Evolutionary conservation across 1,284 basidiomycete species (phyloP), one percentile per base, ranked within the genome.

Genomic region (Mycosarcoma mackinlayi): DNA sequence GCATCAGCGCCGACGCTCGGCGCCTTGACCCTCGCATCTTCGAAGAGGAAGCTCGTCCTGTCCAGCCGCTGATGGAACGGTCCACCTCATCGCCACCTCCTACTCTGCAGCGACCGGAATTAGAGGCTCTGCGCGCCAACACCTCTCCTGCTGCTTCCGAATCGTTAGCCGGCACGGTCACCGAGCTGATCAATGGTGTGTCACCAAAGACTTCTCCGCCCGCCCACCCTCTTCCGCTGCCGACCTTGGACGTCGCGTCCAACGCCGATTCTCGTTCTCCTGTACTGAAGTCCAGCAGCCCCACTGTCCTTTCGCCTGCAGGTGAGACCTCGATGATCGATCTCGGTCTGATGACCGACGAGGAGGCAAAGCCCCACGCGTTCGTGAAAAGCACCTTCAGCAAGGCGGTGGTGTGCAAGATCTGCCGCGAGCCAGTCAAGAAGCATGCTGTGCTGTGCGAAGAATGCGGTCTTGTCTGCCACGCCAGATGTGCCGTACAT

Each of bases 311-410:
- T 16, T 50, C 55, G 48, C 63, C 39, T 18, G 45, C 49, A 1
- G 42, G 53, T 28, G 70, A 80, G 4, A 38, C 72, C 6, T 69
- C 79, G 18, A 50, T 69, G 23, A 48, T 77, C 18, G 60, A 70
- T 39, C 67, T 78, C 6, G 61, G 49, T 56, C 35, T 56, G 18
- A 52, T 38, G 31, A 35, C 28, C n/a, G 60, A 61, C 28, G 65
- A 58, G 57, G 62, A 59, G 62, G 70, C 62, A 33, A 75, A 59
- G 72, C 70, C 44, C 30, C 94, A 96, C 76, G 87, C 87, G 6
- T 93, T 95, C 79, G 91, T 95, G 41, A 94, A 92, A 85, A 95
- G 92, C 3, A 91, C 90, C 3, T 96, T 96, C 83, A 90, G 90
- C 78, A 94, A 94, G 85, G 93, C 92, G 23, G 90, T 97, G 84